Base-by-base conservation (phyloP, 192 early-diverging fungal genomes). In the Diversispora eburnea region DNA sequence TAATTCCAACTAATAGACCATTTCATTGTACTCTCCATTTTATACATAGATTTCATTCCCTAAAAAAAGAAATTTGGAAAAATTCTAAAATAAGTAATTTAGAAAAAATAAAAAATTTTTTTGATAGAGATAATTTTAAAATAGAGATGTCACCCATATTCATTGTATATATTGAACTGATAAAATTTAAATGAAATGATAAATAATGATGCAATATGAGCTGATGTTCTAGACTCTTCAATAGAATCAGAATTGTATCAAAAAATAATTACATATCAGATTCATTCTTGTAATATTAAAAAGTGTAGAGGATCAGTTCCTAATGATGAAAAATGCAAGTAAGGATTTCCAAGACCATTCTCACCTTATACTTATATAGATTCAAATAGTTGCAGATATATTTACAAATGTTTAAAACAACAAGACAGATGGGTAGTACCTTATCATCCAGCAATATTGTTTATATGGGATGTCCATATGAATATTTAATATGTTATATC, bases 401-500 rank as follows among this genome's bases (percentile, higher is more conserved):
- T 20, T 12, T 67, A 67, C 13, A 12, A 17, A 49, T 67, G 65
- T 51, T 10, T 67, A 8, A 67, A 17, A 49, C 2, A 45, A 51
- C 17, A 49, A 6, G 65, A 67, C 25, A 45, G 51, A 51, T 67
- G 47, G 47, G 47, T 67, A 3, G 47, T 67, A 9, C 65, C 47
- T 33, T 67, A 67, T 9, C 47, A 67, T 67, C 3, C 25, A 12
- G 3, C 0, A 7, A 67, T 19, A 7, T 51, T 67, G 22, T 3
- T 67, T 0, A 51, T 67, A n/a, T 67, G 47, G 48, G 8, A 67
- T 51, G 47, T n/a, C 5, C 48, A 67, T 42, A 67, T 67, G 12
- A 67, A 67, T 51, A 13, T 51, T 5, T 47, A 67, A 67, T 67
- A 67, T 52, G 13, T 67, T 3, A 67, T 19, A 7, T 52, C 47